These are phyloP conservation scores for Westerdykella aurantiaca DNA, from an alignment of 2,329 filamentous ascomycete genomes.

Conservation along the genomic window DNA sequence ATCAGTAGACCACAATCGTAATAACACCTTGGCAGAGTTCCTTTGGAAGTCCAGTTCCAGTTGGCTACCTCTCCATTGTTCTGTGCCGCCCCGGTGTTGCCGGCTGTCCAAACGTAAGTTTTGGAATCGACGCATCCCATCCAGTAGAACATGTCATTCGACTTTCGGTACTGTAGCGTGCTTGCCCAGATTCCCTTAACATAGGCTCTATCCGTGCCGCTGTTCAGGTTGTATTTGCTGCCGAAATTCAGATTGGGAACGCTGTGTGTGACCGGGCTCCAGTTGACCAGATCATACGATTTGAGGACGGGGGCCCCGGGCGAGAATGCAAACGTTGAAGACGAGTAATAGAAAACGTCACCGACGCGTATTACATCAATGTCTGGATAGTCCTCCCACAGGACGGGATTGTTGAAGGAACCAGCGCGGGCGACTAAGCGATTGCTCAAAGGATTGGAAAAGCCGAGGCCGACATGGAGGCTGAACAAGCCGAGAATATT, in stretches of 20 bases:
- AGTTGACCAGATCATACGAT: conserved; percentile 52
- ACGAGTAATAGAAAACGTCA: conserved; percentile 50
- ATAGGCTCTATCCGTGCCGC: conserved; percentile 41
- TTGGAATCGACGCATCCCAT: conserved; percentile 51
- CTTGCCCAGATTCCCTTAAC: conserved; percentile 54
- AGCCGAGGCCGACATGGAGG: background rate
- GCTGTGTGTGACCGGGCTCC: conserved; percentile 39
- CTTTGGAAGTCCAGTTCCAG: conserved; percentile 39
- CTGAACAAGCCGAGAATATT: too few species aligned
- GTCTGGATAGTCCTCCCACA: conserved; percentile 53
- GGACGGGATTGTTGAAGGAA: conserved; percentile 47
- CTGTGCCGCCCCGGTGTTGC: conserved; percentile 34
- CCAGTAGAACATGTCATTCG: conserved; percentile 51
- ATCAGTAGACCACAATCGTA: conserved; percentile 56
- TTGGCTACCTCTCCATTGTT: conserved; percentile 26
- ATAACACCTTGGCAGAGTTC: conserved; percentile 44
- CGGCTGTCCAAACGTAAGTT: conserved; percentile 52
- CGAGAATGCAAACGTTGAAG: conserved; percentile 53
- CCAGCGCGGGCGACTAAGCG: background rate
- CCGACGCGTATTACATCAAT: conserved; percentile 50
- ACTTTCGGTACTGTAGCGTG: conserved; percentile 48
- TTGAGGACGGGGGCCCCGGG: conserved; percentile 53
- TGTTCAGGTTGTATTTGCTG: conserved; percentile 45
- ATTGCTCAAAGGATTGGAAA: background rate
- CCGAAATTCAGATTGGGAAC: conserved; percentile 36